A percentile compares a stretch with the other conserved stretches of the same genome.
These are phyloP conservation scores for Hygrocybe punicea DNA, from an alignment of 768 basidiomycete genomes.

Conservation along the genomic window DNA sequence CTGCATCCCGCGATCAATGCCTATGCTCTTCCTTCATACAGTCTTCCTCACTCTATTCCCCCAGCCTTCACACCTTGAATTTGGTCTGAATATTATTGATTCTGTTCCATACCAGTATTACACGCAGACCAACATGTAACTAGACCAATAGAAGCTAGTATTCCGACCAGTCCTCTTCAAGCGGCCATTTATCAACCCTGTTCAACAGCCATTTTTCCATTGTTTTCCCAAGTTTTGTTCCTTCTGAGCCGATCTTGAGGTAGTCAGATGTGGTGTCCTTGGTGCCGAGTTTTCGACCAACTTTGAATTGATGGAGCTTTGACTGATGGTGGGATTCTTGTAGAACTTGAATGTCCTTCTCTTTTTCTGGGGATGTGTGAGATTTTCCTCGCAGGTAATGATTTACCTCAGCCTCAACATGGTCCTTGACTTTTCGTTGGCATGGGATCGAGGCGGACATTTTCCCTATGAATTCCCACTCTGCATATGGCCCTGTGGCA, in stretches of 20 bases:
- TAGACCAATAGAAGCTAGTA: background rate
- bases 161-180: slow-evolving; percentile 11
- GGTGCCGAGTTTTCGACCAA: slow-evolving; percentile 16
- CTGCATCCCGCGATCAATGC: background rate
- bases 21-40: background rate
- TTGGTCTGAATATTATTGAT: background rate
- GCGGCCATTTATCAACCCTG: slow-evolving; percentile 14
- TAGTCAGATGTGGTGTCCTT: slow-evolving; percentile 18
- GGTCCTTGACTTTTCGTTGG: slow-evolving; percentile 10
- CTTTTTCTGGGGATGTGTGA: slow-evolving; percentile 16
- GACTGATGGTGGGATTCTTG: slow-evolving; percentile 16
- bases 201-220: slow-evolving; percentile 19
- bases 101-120: background rate
- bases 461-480: slow-evolving; percentile 20
- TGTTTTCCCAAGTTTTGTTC: slow-evolving; percentile 10
- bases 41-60: background rate
- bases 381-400: slow-evolving; percentile 11
- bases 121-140: background rate
- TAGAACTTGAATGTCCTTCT: background rate
- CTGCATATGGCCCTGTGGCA: slow-evolving; percentile 17
- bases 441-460: slow-evolving; percentile 18
- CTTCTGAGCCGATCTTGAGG: slow-evolving; percentile 11
- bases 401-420: slow-evolving; percentile 17
- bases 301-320: slow-evolving; percentile 16
- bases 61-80: background rate